A percentile compares a stretch with the other conserved stretches of the same genome.
Conservation (phyloP, 495 filamentous ascomycete species). For the Penicillium ucsense region DNA sequence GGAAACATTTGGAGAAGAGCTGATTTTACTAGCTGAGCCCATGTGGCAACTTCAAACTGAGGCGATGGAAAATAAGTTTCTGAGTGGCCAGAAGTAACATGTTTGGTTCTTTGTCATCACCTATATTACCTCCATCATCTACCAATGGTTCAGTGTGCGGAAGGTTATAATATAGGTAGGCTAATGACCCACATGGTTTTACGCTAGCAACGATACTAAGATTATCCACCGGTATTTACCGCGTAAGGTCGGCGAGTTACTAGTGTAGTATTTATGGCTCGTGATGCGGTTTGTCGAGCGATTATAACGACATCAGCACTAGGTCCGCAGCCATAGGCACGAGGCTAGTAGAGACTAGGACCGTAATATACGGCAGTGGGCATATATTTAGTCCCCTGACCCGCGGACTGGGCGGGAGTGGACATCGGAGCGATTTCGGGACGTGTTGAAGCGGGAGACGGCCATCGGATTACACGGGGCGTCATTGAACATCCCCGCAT, state of each 20-base stretch:
- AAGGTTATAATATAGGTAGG: no score
- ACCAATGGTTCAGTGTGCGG: no score
- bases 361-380: neutral
- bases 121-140: no score
- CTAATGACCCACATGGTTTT: no score
- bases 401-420: neutral
- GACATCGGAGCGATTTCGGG: neutral
- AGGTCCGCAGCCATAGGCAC: neutral
- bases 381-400: neutral
- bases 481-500: neutral
- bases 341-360: neutral
- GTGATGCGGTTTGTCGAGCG: neutral
- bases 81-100: no score
- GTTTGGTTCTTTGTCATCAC: no score
- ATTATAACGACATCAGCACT: neutral
- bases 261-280: neutral
- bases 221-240: neutral
- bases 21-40: neutral
- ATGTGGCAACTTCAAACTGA: constrained; percentile 1
- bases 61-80: constrained; percentile 1
- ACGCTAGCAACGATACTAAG: neutral
- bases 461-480: neutral
- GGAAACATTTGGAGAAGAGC: neutral
- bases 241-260: neutral
- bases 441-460: neutral